Conservation (phyloP, 2,329 filamentous ascomycete species). For the Dactylellina cionopaga region DNA sequence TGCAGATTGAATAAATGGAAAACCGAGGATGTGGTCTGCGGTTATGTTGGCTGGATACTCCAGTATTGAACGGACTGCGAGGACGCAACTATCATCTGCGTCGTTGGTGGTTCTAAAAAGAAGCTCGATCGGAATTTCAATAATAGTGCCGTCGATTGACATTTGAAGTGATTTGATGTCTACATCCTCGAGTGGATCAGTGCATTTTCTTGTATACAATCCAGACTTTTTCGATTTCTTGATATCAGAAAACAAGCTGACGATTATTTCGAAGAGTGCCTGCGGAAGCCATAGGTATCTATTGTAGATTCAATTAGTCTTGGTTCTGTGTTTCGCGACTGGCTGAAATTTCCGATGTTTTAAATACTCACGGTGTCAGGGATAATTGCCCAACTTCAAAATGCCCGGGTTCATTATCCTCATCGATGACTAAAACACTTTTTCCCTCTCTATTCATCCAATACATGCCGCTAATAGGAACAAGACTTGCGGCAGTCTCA, state of each 20-base stretch:
- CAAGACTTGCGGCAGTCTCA: background rate
- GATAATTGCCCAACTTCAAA: slow-evolving; percentile 16
- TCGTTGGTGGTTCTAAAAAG: background rate
- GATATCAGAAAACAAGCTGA: slow-evolving; percentile 22
- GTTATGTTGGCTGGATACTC: slow-evolving; percentile 12
- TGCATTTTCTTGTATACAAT: slow-evolving; percentile 20
- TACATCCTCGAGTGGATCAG: background rate
- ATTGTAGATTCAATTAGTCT: background rate
- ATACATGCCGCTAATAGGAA: slow-evolving; percentile 39
- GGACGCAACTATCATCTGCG: background rate
- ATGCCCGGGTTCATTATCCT: slow-evolving; percentile 11
- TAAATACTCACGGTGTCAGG: slow-evolving; percentile 33
- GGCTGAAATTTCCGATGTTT: background rate
- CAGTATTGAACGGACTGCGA: slow-evolving; percentile 31
- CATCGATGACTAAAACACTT: slow-evolving; percentile 27
- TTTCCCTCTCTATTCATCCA: slow-evolving; percentile 26
- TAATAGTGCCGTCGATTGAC: slow-evolving; percentile 34
- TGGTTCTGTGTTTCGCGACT: background rate
- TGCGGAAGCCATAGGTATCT: slow-evolving; percentile 48
- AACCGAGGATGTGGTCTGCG: slow-evolving; percentile 39
- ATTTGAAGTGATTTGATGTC: slow-evolving; percentile 27
- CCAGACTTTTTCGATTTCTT: slow-evolving; percentile 9
- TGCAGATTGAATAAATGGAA: slow-evolving; percentile 36
- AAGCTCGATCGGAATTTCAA: slow-evolving; percentile 14
- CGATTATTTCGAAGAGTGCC: slow-evolving; percentile 32